phyloP scores from a whole-genome alignment of 2,329 filamentous ascomycete genomes.

The Fusarium austroafricanum region DNA sequence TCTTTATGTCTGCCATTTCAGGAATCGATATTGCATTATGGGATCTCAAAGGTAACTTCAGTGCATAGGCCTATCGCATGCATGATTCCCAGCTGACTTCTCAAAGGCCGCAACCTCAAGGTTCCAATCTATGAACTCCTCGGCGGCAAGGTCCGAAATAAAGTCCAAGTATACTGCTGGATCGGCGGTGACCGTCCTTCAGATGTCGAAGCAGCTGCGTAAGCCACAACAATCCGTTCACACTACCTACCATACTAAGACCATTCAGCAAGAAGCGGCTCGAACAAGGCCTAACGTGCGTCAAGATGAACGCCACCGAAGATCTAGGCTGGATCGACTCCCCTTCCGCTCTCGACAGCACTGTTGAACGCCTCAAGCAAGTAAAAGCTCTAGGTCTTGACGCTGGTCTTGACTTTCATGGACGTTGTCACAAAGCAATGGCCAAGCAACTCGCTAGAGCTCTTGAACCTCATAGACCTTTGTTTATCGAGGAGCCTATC shows the following conservation, averaged over 20 bases:
- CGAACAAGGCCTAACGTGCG: conserved; percentile 65
- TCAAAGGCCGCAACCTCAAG: conserved; percentile 58
- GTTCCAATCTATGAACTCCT: conserved; percentile 80
- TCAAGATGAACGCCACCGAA: conserved; percentile 86
- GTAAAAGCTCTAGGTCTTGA: conserved; percentile 79
- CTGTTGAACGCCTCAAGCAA: conserved; percentile 73
- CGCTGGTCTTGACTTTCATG: conserved; percentile 82
- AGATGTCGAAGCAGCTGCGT: conserved; percentile 74
- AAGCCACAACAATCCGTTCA: conserved; percentile 33
- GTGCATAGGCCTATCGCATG: fast-evolving
- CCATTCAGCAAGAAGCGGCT: conserved; percentile 16
- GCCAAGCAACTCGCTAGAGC: conserved; percentile 77
- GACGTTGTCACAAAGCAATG: conserved; percentile 82
- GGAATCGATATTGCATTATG: conserved; percentile 84
- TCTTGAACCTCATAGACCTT: conserved; percentile 73
- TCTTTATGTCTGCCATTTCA: conserved; percentile 82
- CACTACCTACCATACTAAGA: conserved; percentile 60
- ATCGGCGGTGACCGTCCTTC: conserved; percentile 79
- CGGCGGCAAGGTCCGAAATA: conserved; percentile 78
- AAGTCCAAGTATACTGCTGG: conserved; percentile 80
- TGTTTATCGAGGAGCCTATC: conserved; percentile 83
- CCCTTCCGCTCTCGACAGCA: conserved; percentile 70
- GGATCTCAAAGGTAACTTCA: conserved; percentile 73
- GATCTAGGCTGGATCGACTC: conserved; percentile 82
- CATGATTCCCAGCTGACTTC: too few relatives aligned